A percentile compares a stretch with the other conserved stretches of the same genome.
phyloP scores from a whole-genome alignment of 768 basidiomycete species.

The Lepiota brunneoincarnata region DNA sequence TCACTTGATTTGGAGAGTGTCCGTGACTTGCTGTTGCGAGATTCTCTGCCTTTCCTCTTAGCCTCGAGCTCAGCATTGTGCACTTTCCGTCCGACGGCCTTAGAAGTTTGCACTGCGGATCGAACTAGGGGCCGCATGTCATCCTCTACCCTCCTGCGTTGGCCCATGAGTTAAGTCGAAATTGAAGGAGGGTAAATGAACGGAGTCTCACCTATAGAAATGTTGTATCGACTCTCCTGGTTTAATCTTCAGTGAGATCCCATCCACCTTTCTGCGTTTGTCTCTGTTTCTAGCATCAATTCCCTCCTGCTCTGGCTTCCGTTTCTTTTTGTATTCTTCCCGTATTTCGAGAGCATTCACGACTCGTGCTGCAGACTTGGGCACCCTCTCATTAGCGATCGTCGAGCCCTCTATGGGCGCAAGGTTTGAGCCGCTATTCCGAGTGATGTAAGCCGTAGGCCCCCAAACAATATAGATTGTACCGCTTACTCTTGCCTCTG shows the following conservation, averaged over 20 bases:
- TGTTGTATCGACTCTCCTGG: constrained; percentile 72
- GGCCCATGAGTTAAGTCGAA: neutral
- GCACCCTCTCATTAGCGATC: constrained; percentile 55
- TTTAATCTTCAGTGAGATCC: constrained; percentile 42
- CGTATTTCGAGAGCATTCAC: constrained; percentile 61
- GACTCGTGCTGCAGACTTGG: constrained; percentile 65
- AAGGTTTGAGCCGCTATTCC: constrained; percentile 45
- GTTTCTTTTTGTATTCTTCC: constrained; percentile 51
- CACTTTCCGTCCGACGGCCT: constrained; percentile 45
- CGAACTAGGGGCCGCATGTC: constrained; percentile 65
- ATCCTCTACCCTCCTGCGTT: constrained; percentile 65
- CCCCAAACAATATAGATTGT: neutral
- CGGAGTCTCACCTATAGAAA: constrained; percentile 59
- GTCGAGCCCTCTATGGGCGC: constrained; percentile 42
- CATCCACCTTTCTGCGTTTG: constrained; percentile 33
- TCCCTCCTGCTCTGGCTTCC: constrained; percentile 34
- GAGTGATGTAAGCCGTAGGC: neutral
- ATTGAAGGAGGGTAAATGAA: neutral
- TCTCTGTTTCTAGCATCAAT: constrained; percentile 16
- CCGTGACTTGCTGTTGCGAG: constrained; percentile 15
- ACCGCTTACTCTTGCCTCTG: constrained; percentile 39
- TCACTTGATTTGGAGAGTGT: constrained; percentile 14
- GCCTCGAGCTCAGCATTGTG: constrained; percentile 34
- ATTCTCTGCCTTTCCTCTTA: constrained; percentile 20
- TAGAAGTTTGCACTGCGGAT: constrained; percentile 57